Percentiles rank a stretch among this genome's conserved stretches.
phyloP scores from a whole-genome alignment of 768 basidiomycete species.

The Lactarius psammicola region DNA sequence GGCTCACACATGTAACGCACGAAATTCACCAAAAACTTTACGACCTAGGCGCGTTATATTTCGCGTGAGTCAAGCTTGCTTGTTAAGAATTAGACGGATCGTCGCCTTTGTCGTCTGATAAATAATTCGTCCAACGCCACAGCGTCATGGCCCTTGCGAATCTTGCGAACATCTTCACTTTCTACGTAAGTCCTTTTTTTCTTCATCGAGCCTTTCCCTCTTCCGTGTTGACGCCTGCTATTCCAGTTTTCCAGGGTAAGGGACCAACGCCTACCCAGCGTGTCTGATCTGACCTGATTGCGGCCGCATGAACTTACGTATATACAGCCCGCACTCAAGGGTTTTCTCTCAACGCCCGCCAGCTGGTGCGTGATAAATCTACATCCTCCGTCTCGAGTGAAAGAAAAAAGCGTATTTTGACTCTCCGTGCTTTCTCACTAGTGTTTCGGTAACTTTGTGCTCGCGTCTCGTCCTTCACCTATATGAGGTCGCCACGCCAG shows the following conservation, averaged over 20 bases:
- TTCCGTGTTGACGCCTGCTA: not conserved
- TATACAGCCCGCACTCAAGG: conserved; percentile 48
- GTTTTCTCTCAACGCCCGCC: conserved; percentile 50
- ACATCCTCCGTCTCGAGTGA: not conserved
- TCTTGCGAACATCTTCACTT: conserved; percentile 47
- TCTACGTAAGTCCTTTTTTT: conserved; percentile 34
- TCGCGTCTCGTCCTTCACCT: conserved; percentile 58
- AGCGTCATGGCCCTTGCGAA: conserved; percentile 55
- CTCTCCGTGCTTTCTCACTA: conserved; percentile 24
- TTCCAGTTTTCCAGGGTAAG: conserved; percentile 31
- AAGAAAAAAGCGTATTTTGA: not conserved
- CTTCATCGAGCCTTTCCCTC: not conserved
- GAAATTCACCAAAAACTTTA: not conserved
- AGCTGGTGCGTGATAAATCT: conserved; percentile 40
- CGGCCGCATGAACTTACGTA: not conserved
- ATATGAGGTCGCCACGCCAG: conserved; percentile 39
- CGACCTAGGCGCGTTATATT: conserved; percentile 51
- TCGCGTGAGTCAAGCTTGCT: conserved; percentile 47
- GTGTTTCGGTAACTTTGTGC: conserved; percentile 52
- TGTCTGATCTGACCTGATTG: conserved; percentile 32
- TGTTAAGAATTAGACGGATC: not conserved
- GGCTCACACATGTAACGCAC: not conserved
- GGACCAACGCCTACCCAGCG: conserved; percentile 3
- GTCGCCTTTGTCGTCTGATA: not conserved
- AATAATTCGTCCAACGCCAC: conserved; percentile 5